Conservation (phyloP, 2,329 filamentous ascomycete species). For the Didymella segeticola region DNA sequence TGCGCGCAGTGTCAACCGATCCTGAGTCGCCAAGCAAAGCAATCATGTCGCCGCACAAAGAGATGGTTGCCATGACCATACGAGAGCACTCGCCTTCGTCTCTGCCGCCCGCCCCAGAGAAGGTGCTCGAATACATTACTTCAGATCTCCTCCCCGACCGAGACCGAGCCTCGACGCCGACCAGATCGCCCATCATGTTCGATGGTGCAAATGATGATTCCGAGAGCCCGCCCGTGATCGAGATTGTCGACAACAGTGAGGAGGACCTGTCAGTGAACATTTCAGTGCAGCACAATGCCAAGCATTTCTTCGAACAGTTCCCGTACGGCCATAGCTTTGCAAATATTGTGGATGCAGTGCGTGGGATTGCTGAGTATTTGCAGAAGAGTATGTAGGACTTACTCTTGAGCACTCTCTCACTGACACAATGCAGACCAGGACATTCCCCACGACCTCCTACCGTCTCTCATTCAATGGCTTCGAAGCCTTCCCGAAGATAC, state of each 20-base stretch:
- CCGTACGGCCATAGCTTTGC: conserved; percentile 28
- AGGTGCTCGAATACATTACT: conserved; percentile 17
- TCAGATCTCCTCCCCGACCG: background rate
- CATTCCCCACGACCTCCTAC: conserved; percentile 29
- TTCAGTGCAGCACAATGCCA: conserved; percentile 31
- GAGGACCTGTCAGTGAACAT: conserved; percentile 17
- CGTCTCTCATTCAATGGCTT: conserved; percentile 38
- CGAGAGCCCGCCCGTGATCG: conserved; percentile 47
- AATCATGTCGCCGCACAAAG: conserved; percentile 24
- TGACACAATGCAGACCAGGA: conserved; percentile 5
- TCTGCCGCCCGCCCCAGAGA: conserved; percentile 27
- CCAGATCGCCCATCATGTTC: conserved; percentile 23
- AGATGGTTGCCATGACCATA: conserved; percentile 50
- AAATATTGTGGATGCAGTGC: background rate
- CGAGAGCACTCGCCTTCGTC: conserved; percentile 43
- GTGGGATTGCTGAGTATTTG: conserved; percentile 31
- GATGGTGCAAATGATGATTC: conserved; percentile 22
- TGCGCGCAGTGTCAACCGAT: conserved; percentile 42
- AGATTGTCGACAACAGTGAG: conserved; percentile 48
- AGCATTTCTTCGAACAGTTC: conserved; percentile 42
- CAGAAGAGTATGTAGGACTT: conserved; percentile 29
- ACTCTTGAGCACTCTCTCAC: background rate
- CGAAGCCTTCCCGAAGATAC: conserved; percentile 32
- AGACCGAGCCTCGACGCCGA: background rate
- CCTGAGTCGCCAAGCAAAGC: conserved; percentile 21